Percentiles rank a stretch among this genome's conserved stretches.
phyloP scores from a whole-genome alignment of 208 protist species.

The Leishmania tropica region DNA sequence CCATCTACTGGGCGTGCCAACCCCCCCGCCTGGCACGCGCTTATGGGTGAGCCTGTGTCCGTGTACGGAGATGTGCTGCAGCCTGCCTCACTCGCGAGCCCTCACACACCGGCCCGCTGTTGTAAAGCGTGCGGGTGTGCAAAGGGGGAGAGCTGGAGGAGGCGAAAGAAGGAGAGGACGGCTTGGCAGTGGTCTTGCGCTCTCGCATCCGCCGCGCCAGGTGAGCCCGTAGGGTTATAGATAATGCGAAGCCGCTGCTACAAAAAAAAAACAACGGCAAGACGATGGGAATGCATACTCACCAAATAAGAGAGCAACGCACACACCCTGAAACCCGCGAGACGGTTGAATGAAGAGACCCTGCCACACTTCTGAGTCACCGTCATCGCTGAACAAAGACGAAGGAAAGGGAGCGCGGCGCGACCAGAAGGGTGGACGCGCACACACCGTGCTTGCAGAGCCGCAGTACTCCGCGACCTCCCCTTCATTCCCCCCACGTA shows the following conservation, averaged over 20 bases:
- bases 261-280: background rate
- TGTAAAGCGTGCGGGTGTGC: background rate
- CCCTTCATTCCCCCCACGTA: background rate
- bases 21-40: background rate
- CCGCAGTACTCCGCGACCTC: background rate
- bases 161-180: background rate
- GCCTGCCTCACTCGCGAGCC: background rate
- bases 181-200: background rate
- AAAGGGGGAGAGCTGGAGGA: background rate
- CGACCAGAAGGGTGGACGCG: background rate
- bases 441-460: background rate
- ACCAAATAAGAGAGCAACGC: background rate
- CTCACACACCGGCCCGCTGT: background rate
- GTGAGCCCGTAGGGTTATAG: background rate
- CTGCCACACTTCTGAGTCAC: background rate
- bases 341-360: background rate
- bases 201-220: background rate
- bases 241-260: background rate
- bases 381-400: background rate
- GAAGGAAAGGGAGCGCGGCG: background rate
- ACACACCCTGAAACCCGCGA: background rate
- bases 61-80: background rate
- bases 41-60: background rate
- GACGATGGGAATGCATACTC: background rate
- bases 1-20: background rate